A percentile compares a stretch with the other conserved stretches of the same genome.
These are phyloP conservation scores for Metarhizium robertsii DNA, from an alignment of 2,329 filamentous ascomycete species.

Conservation along the genomic window DNA sequence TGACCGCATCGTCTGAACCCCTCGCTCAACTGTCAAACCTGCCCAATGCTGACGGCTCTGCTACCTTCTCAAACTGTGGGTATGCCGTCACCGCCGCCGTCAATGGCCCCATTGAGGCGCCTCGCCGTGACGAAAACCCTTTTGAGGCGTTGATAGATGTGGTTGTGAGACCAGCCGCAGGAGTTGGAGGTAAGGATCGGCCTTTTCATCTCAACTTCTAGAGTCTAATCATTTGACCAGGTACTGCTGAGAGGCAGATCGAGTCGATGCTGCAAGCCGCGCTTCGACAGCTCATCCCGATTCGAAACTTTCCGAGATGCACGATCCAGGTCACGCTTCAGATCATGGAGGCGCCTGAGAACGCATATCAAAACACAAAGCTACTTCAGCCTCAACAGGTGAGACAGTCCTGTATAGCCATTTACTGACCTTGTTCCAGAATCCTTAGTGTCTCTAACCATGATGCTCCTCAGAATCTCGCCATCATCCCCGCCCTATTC, in stretches of 20 bases:
- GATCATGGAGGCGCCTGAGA: conserved; percentile 58
- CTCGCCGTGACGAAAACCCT: conserved; percentile 78
- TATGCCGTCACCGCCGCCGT: conserved; percentile 79
- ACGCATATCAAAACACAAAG: conserved; percentile 53
- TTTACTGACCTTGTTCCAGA: neutral
- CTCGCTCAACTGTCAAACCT: conserved; percentile 49
- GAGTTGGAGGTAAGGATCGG: conserved; percentile 59
- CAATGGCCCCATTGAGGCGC: conserved; percentile 88
- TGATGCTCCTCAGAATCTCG: conserved; percentile 50
- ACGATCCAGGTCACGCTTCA: conserved; percentile 79
- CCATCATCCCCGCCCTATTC: conserved; percentile 71
- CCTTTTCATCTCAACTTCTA: neutral
- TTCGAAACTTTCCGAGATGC: conserved; percentile 65
- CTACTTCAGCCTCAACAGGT: conserved; percentile 52
- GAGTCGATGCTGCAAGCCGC: conserved; percentile 67
- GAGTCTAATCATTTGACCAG: conserved; percentile 22
- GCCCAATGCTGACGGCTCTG: conserved; percentile 69
- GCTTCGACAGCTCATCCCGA: conserved; percentile 63
- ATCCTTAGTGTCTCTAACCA: conserved; percentile 7
- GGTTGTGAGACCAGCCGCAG: conserved; percentile 74
- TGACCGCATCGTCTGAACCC: conserved; percentile 38
- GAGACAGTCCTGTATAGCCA: conserved; percentile 17
- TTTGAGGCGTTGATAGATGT: conserved; percentile 90
- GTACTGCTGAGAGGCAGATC: conserved; percentile 70
- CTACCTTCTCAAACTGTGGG: conserved; percentile 63